phyloP scores from a whole-genome alignment of 1,284 basidiomycete genomes.

The Tilletia horrida region DNA sequence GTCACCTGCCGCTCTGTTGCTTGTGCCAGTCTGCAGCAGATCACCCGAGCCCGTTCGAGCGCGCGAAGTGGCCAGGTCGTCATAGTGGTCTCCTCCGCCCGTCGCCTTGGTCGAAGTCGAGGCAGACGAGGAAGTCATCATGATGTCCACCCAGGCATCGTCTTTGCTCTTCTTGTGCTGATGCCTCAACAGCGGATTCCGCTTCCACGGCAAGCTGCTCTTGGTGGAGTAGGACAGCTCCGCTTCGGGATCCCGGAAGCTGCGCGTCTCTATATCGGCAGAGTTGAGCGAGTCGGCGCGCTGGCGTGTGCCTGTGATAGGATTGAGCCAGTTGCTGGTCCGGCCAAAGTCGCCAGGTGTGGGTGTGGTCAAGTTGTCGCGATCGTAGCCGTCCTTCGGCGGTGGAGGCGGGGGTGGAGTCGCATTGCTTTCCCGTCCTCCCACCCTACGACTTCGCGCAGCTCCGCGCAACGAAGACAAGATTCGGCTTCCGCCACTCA shows the following conservation, averaged over 20 bases:
- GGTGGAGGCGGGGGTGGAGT: conserved; percentile 18
- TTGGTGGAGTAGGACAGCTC: conserved; percentile 3
- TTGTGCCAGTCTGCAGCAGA: too few species aligned
- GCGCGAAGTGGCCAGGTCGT: too few species aligned
- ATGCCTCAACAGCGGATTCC: conserved; percentile 16
- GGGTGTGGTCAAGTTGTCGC: background rate
- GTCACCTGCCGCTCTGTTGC: too few species aligned
- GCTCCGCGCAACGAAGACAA: conserved; percentile 29
- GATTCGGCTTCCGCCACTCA: conserved; percentile 21
- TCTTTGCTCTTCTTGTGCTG: conserved; percentile 24
- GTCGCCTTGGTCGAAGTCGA: conserved; percentile 1
- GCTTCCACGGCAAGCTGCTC: background rate
- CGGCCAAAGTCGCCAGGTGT: conserved; percentile 2
- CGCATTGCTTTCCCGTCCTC: conserved; percentile 13
- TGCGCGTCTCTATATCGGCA: conserved; percentile 42
- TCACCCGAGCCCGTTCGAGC: too few species aligned
- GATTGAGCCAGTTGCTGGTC: background rate
- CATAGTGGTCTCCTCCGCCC: background rate
- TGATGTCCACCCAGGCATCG: conserved; percentile 44
- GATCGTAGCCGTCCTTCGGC: conserved; percentile 2
- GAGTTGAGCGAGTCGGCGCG: conserved; percentile 34
- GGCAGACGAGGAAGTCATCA: conserved; percentile 23
- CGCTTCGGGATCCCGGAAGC: conserved; percentile 29
- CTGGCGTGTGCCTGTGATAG: background rate
- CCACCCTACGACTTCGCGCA: conserved; percentile 24